Evolutionary conservation across 805 yeast species (phyloP).

Genomic region (Zygosaccharomyces lentus): DNA sequence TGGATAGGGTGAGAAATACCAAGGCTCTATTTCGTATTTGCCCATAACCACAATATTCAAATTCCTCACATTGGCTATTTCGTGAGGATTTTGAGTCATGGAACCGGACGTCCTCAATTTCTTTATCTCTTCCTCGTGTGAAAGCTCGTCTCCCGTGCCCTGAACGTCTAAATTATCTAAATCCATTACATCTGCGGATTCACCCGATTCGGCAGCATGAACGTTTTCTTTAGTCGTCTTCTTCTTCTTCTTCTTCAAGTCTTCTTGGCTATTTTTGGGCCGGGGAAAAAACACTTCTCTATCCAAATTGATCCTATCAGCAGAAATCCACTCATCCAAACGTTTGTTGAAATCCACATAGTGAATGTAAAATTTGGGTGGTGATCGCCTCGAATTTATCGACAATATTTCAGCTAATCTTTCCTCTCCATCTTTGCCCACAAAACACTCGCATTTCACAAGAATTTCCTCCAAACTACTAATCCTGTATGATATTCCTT

Average conservation of each 20-base stretch:
- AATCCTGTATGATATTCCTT: conserved; percentile 29
- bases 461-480: conserved; percentile 46
- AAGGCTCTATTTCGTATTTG: conserved; percentile 88
- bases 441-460: conserved; percentile 79
- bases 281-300: conserved; percentile 69
- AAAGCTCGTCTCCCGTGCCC: conserved; percentile 64
- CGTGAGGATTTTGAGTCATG: conserved; percentile 86
- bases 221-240: conserved; percentile 28
- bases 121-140: conserved; percentile 88
- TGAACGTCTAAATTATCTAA: conserved; percentile 81
- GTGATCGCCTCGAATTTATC: conserved; percentile 66
- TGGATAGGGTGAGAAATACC: conserved; percentile 99
- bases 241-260: conserved; percentile 32
- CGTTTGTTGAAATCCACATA: conserved; percentile 93
- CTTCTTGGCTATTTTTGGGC: conserved; percentile 48
- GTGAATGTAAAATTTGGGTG: conserved; percentile 84
- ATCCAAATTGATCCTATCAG: conserved; percentile 66
- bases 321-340: conserved; percentile 88
- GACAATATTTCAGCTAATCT: conserved; percentile 84
- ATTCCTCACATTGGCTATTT: conserved; percentile 87
- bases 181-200: conserved; percentile 67
- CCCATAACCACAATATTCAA: conserved; percentile 78
- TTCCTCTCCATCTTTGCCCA: conserved; percentile 72
- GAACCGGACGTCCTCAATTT: conserved; percentile 93
- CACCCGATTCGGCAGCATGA: conserved; percentile 28